Evolutionary conservation across 2,329 filamentous ascomycete species (phyloP).

Genomic region (Penicillium sp.): DNA sequence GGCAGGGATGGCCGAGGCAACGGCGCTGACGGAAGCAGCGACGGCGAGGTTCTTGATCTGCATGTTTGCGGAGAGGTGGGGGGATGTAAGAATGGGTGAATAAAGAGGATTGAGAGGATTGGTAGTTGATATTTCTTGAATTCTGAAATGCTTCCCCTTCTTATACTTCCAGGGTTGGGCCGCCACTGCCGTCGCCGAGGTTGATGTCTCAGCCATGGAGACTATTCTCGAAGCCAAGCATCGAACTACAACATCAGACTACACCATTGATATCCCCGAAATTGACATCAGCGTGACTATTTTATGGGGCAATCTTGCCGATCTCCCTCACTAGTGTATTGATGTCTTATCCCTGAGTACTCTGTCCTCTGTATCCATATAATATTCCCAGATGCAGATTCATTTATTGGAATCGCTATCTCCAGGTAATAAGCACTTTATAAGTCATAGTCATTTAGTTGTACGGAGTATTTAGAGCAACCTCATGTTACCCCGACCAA

Average conservation of each 20-base stretch:
- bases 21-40: slow-evolving; percentile 34
- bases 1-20: slow-evolving; percentile 24
- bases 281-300: background rate
- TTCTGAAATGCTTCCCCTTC: background rate
- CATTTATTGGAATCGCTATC: no score
- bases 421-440: no score
- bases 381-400: background rate
- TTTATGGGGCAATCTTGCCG: background rate
- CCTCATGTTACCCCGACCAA: background rate
- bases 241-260: background rate
- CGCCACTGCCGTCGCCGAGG: slow-evolving; percentile 3
- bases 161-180: background rate
- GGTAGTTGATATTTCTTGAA: background rate
- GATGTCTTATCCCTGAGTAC: background rate
- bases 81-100: background rate
- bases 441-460: no score
- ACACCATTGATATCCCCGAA: background rate
- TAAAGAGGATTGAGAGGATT: background rate
- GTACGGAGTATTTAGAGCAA: no score
- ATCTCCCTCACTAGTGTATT: background rate
- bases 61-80: slow-evolving; percentile 22
- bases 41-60: slow-evolving; percentile 29
- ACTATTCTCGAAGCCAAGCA: background rate
- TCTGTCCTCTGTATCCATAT: background rate
- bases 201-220: slow-evolving; percentile 5